Conservation (phyloP, 192 early-diverging fungal genomes). For the Phlyctochytrium arcticum region DNA sequence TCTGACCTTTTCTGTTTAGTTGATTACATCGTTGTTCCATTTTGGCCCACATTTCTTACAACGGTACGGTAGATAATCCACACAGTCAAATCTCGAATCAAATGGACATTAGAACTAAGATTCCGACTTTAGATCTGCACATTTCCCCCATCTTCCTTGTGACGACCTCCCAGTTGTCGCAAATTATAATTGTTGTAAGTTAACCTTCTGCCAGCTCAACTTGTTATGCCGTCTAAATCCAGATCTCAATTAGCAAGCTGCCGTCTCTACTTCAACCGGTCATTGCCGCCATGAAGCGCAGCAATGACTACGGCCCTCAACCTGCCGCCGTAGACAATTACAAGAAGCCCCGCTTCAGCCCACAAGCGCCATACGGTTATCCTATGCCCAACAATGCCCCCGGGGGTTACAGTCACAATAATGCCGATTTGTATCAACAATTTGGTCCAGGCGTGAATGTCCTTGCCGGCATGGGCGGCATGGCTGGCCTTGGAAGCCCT, state of each 20-base stretch:
- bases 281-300: constrained; percentile 53
- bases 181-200: too few species aligned
- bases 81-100: too few species aligned
- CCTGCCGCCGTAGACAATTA: constrained; percentile 37
- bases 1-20: too few species aligned
- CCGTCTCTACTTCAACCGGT: constrained; percentile 20
- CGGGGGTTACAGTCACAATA: background rate
- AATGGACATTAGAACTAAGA: too few species aligned
- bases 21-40: too few species aligned
- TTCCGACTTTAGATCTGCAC: too few species aligned
- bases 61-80: too few species aligned
- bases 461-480: constrained; percentile 31
- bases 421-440: constrained; percentile 20
- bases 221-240: too few species aligned
- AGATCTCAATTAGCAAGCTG: constrained; percentile 19
- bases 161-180: too few species aligned
- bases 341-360: constrained; percentile 56
- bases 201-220: too few species aligned
- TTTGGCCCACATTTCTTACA: too few species aligned
- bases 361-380: constrained; percentile 38
- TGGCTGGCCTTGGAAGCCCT: constrained; percentile 16
- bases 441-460: constrained; percentile 25
- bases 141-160: too few species aligned
- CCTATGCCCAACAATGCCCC: constrained; percentile 13
- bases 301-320: constrained; percentile 53